Conservation (phyloP, 148 eudicot genomes). For the Rhododendron mucronatum region DNA sequence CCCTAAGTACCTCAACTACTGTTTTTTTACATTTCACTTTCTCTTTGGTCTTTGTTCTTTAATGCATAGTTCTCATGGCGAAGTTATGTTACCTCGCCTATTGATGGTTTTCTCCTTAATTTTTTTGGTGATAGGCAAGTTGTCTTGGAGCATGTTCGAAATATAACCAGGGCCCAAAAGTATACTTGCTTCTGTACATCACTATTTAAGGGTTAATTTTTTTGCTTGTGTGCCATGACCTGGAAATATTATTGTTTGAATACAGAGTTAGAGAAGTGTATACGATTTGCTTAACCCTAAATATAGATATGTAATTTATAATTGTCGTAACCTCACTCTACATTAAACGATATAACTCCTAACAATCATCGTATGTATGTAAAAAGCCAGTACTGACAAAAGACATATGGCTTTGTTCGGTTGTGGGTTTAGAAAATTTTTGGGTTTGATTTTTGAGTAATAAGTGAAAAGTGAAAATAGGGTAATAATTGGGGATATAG, state of each 20-base stretch:
- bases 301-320: not conserved
- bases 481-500: too few species aligned
- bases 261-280: not conserved
- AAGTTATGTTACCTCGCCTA: not conserved
- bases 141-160: not conserved
- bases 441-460: too few species aligned
- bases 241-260: not conserved
- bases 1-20: not conserved
- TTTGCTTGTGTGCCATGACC: not conserved
- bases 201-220: not conserved
- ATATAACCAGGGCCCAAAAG: not conserved
- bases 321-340: not conserved
- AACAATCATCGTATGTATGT: not conserved
- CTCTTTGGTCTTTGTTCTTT: not conserved
- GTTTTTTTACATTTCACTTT: not conserved
- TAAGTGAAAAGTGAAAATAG: too few species aligned
- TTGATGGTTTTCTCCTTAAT: not conserved
- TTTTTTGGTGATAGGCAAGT: not conserved
- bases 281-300: not conserved
- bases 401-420: too few species aligned
- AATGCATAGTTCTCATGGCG: not conserved
- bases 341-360: not conserved
- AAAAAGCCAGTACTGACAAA: not conserved
- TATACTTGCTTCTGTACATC: not conserved
- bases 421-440: too few species aligned